phyloP scores from a whole-genome alignment of 768 basidiomycete species.

The Dentipellis fragilis region DNA sequence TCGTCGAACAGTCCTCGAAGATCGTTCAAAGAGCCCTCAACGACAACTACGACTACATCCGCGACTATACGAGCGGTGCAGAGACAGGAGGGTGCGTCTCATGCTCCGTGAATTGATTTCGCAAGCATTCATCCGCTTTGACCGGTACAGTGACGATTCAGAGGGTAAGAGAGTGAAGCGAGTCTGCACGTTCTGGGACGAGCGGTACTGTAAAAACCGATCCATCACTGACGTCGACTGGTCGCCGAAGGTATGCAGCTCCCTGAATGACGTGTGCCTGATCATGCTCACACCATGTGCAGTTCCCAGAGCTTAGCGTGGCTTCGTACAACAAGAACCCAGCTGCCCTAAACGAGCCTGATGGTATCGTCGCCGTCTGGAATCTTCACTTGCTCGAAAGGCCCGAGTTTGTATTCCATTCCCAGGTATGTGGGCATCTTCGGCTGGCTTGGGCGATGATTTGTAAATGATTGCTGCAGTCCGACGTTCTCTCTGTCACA shows the following conservation, averaged over 20 bases:
- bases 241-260: constrained; percentile 76
- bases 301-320: constrained; percentile 94
- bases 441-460: background rate
- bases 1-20: constrained; percentile 90
- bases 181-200: constrained; percentile 92
- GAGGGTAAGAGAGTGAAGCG: constrained; percentile 85
- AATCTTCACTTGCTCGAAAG: constrained; percentile 91
- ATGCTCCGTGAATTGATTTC: background rate
- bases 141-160: constrained; percentile 60
- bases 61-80: constrained; percentile 88
- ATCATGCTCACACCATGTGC: background rate
- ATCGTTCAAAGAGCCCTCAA: constrained; percentile 92
- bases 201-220: constrained; percentile 83
- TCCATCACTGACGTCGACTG: constrained; percentile 96
- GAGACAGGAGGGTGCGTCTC: constrained; percentile 70
- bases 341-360: constrained; percentile 87
- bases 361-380: constrained; percentile 96
- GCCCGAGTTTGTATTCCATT: constrained; percentile 97
- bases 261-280: too few relatives aligned
- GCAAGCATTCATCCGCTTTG: background rate
- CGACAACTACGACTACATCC: constrained; percentile 93
- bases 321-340: constrained; percentile 98
- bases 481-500: constrained; percentile 91
- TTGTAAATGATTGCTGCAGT: constrained; percentile 38
- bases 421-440: constrained; percentile 58